Evolutionary conservation across 257 asterid species (phyloP).

Genomic region (Forsythia viridissima): DNA sequence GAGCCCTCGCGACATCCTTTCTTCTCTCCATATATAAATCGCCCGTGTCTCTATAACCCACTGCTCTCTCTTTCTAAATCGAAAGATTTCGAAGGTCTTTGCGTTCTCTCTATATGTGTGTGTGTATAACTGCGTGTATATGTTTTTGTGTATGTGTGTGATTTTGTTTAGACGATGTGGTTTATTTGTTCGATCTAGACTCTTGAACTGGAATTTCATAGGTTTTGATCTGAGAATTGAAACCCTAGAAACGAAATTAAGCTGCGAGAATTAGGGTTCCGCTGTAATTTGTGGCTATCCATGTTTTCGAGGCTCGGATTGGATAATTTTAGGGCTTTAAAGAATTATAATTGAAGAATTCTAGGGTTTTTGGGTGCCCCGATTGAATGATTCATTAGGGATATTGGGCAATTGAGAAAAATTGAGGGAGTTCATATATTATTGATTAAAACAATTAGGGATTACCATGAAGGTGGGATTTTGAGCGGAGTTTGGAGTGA

Average conservation of each 20-base stretch:
- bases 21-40: slow-evolving; percentile 20
- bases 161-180: slow-evolving; percentile 7
- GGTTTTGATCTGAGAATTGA: slow-evolving; percentile 36
- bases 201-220: slow-evolving; percentile 15
- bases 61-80: slow-evolving; percentile 19
- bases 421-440: slow-evolving; percentile 24
- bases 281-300: neutral
- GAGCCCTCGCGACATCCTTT: slow-evolving; percentile 28
- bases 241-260: slow-evolving; percentile 21
- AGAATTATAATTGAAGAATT: slow-evolving; percentile 25
- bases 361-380: slow-evolving; percentile 23
- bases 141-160: neutral
- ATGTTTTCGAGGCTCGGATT: neutral
- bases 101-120: neutral
- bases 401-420: slow-evolving; percentile 1
- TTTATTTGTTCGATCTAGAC: slow-evolving; percentile 31
- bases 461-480: neutral
- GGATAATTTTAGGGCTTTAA: neutral
- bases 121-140: neutral
- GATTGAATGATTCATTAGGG: neutral
- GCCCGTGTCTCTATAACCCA: slow-evolving; percentile 23
- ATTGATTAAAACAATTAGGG: neutral
- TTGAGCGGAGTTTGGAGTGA: slow-evolving; percentile 7
- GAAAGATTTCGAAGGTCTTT: slow-evolving; percentile 26
- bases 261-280: slow-evolving; percentile 18